Base-by-base conservation (phyloP, 179 eudicot genomes). In the Carnegiea gigantea region DNA sequence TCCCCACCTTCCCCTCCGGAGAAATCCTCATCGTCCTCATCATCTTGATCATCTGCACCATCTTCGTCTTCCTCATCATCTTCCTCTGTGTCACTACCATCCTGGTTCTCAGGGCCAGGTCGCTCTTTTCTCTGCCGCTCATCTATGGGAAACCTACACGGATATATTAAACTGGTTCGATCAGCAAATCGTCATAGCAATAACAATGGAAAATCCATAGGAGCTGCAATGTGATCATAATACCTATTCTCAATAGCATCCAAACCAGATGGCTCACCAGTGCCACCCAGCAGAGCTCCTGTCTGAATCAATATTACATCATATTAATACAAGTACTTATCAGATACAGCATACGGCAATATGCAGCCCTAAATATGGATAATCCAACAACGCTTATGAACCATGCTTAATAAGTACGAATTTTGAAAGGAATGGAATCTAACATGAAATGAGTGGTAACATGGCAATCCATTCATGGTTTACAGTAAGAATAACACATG, bases 1-100 rank as follows among this genome's bases (percentile, higher is more conserved):
- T 74, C 84, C 59, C 87, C 87, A 68, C 82, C 86, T 86, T 86
- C 88, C 24, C 87, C 89, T 44, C 88, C 89, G 0, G 90, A 86
- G 80, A 84, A 85, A 81, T 90, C 92, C 60, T 87, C 92, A 77
- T 87, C 93, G 24, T 87, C 90, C n/a, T 90, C 91, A n/a, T 88
- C 90, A 70, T 87, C 89, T 21, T 86, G 87, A 68, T 86, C 86
- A 6, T 85, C 88, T 77, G 78, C 88, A 59, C 53, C 83, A 51
- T 83, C 91, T 51, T 83, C 91, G 17, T 85, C 93, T 43, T 88
- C 93, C 9, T 90, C 92, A 10, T 88, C 92, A 11, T 89, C 91
- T 38, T 91, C 93, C 83, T 90, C 93, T 0, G 70, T 65, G 36
- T 65, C 70, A 65, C 70, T 65, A n/a, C 70, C 70, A 24, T 65